phyloP scores from a whole-genome alignment of 2,329 filamentous ascomycete species.

The Dactylellina haptotyla region DNA sequence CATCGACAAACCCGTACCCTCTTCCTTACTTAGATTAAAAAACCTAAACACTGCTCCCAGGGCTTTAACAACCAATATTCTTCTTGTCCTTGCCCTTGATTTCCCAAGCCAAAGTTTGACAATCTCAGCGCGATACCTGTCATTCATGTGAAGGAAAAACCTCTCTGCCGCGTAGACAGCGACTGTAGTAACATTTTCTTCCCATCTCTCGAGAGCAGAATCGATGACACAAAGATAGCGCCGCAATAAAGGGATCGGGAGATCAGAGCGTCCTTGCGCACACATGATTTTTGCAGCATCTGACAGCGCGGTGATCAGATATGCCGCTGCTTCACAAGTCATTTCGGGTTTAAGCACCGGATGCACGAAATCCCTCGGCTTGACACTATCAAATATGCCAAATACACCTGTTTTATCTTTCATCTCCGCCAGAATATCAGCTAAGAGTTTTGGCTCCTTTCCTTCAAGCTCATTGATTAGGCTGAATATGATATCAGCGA shows the following conservation, averaged over 20 bases:
- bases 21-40: conserved; percentile 44
- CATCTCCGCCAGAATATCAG: conserved; percentile 37
- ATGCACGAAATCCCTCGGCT: conserved; percentile 61
- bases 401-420: conserved; percentile 56
- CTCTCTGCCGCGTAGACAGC: conserved; percentile 45
- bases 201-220: conserved; percentile 56
- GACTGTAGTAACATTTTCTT: conserved; percentile 53
- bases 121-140: conserved; percentile 39
- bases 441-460: conserved; percentile 25
- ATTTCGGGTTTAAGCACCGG: conserved; percentile 70
- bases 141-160: conserved; percentile 49
- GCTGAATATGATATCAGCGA: conserved; percentile 55
- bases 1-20: conserved; percentile 11
- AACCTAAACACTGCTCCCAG: conserved; percentile 56
- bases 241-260: conserved; percentile 24
- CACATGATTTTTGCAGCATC: conserved; percentile 49
- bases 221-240: conserved; percentile 55
- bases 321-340: conserved; percentile 71
- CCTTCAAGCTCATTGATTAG: conserved; percentile 31
- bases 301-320: conserved; percentile 67
- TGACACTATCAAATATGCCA: conserved; percentile 59
- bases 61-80: conserved; percentile 54
- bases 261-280: conserved; percentile 38
- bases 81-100: conserved; percentile 44
- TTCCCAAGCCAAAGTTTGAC: conserved; percentile 52